phyloP scores from a whole-genome alignment of 768 basidiomycete species.

The Hemileccinum impolitum region DNA sequence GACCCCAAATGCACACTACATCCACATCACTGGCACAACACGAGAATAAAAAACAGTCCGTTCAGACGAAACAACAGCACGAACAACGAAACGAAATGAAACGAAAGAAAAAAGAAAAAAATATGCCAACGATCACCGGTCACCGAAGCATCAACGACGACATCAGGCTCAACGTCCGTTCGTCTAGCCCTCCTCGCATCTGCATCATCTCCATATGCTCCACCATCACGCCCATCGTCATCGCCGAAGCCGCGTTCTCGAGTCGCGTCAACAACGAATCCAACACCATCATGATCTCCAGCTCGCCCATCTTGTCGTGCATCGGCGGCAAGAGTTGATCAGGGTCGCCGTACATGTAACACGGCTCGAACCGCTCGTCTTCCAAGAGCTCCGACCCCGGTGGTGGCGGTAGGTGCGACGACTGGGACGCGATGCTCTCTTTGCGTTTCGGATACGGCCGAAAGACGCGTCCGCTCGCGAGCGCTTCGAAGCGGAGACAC shows the following conservation, averaged over 20 bases:
- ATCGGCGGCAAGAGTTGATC: slow-evolving; percentile 65
- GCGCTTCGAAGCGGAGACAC: slow-evolving; percentile 76
- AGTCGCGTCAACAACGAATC: slow-evolving; percentile 74
- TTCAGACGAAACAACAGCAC: not conserved
- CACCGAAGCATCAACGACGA: slow-evolving; percentile 31
- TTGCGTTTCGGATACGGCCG: slow-evolving; percentile 37
- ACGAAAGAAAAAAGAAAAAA: slow-evolving; percentile 1
- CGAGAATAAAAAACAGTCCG: not conserved
- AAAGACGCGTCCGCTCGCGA: slow-evolving; percentile 63
- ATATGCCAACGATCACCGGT: slow-evolving; percentile 16
- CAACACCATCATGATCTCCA: slow-evolving; percentile 69
- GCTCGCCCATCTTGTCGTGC: slow-evolving; percentile 64
- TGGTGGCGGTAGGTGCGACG: not conserved
- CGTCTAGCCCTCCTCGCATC: slow-evolving; percentile 40
- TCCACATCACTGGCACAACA: not conserved
- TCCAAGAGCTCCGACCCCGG: slow-evolving; percentile 13
- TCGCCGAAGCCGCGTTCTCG: slow-evolving; percentile 59
- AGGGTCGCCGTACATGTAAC: slow-evolving; percentile 56
- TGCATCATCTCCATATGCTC: slow-evolving; percentile 33
- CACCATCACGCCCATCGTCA: slow-evolving; percentile 10
- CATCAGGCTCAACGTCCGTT: slow-evolving; percentile 46
- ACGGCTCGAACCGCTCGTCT: slow-evolving; percentile 26
- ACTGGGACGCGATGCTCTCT: slow-evolving; percentile 24
- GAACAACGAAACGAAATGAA: not conserved
- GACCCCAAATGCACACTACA: no score